phyloP scores from a whole-genome alignment of 192 early-diverging fungal species.

The Coemansia sp. region DNA sequence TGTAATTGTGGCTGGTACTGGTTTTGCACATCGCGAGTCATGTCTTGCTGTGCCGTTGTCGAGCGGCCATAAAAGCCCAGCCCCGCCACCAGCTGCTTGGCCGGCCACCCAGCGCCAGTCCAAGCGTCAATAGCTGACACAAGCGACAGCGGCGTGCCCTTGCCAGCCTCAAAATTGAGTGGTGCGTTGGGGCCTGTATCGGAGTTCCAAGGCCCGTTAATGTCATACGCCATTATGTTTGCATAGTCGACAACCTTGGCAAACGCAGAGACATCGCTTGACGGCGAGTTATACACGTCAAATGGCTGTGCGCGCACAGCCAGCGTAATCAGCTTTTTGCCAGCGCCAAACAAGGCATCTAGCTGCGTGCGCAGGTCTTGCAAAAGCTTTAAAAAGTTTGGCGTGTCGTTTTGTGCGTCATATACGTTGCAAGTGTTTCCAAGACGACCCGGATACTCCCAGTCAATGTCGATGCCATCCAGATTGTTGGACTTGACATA shows the following conservation, averaged over 20 bases:
- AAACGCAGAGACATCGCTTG: conserved; percentile 57
- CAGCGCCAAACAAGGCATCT: conserved; percentile 31
- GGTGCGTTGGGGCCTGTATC: conserved; percentile 63
- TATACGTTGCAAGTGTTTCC: conserved; percentile 33
- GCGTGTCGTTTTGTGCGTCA: conserved; percentile 57
- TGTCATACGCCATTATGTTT: conserved; percentile 68
- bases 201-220: conserved; percentile 55
- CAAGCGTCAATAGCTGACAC: conserved; percentile 55
- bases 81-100: conserved; percentile 59
- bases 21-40: conserved; percentile 18
- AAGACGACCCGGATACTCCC: conserved; percentile 60
- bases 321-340: conserved; percentile 59
- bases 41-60: conserved; percentile 34
- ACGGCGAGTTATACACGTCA: conserved; percentile 36
- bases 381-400: conserved; percentile 62
- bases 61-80: conserved; percentile 63
- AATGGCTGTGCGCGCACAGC: conserved; percentile 62
- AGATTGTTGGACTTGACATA: conserved; percentile 54
- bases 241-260: conserved; percentile 60
- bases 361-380: conserved; percentile 56
- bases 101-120: conserved; percentile 58
- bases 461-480: conserved; percentile 74
- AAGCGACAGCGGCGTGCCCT: conserved; percentile 46
- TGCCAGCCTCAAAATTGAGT: conserved; percentile 27
- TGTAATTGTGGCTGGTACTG: conserved; percentile 25